Percentiles rank a stretch among this genome's conserved stretches.
These are phyloP conservation scores for Psilocybe sp. DNA, from an alignment of 768 basidiomycete species.

Conservation along the genomic window DNA sequence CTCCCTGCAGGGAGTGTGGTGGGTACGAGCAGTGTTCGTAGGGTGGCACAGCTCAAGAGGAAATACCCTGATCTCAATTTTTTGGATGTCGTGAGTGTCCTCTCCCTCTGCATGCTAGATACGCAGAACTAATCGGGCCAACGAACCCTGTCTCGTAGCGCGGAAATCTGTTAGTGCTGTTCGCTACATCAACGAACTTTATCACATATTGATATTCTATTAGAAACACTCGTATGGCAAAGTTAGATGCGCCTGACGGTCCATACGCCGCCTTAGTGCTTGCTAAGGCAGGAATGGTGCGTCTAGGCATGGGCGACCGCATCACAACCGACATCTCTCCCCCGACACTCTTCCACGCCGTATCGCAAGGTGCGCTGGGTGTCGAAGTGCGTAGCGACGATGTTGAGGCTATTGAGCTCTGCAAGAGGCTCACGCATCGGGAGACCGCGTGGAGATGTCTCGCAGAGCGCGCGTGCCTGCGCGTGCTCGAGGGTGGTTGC, in stretches of 20 bases:
- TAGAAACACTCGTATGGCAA: constrained; percentile 87
- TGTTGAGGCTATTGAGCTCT: constrained; percentile 54
- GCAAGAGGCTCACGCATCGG: constrained; percentile 70
- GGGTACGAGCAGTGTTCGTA: constrained; percentile 92
- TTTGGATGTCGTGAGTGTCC: constrained; percentile 76
- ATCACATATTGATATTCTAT: constrained; percentile 3
- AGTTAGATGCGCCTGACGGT: constrained; percentile 81
- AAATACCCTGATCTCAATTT: constrained; percentile 76
- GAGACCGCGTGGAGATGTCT: constrained; percentile 72
- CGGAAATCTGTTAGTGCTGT: constrained; percentile 76
- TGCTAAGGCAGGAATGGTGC: constrained; percentile 88
- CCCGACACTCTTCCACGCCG: constrained; percentile 81
- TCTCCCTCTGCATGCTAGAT: background rate
- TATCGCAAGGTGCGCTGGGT: constrained; percentile 91
- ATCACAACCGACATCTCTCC: constrained; percentile 72
- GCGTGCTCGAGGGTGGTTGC: constrained; percentile 95
- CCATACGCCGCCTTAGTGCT: constrained; percentile 88
- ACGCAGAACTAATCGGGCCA: background rate
- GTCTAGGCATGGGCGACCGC: constrained; percentile 71
- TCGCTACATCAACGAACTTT: background rate
- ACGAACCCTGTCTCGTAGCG: constrained; percentile 42
- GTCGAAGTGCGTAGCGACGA: constrained; percentile 81
- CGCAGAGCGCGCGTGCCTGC: constrained; percentile 85
- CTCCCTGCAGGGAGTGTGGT: constrained; percentile 86
- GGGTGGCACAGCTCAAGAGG: constrained; percentile 87